These are phyloP conservation scores for Colletotrichum orchidophilum DNA, from an alignment of 2,329 filamentous ascomycete genomes.

Conservation along the genomic window DNA sequence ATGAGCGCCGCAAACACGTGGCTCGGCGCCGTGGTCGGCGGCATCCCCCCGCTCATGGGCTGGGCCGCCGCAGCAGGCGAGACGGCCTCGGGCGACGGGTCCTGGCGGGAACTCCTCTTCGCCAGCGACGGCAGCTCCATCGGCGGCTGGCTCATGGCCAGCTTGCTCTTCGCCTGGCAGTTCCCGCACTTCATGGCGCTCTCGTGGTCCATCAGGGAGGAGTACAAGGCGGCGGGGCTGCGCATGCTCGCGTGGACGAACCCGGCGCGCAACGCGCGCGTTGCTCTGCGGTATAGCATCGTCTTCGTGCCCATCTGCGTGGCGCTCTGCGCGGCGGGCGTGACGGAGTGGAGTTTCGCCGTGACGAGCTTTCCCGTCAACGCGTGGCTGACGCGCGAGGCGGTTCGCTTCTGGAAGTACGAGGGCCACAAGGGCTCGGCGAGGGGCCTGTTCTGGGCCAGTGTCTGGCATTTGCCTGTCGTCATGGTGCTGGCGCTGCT, in stretches of 20 bases:
- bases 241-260: constrained; percentile 88
- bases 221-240: constrained; percentile 79
- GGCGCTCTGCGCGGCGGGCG: constrained; percentile 78
- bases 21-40: constrained; percentile 92
- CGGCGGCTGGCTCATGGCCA: constrained; percentile 90
- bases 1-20: constrained; percentile 91
- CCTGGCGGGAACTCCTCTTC: constrained; percentile 81
- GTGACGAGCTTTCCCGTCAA: constrained; percentile 85
- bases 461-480: constrained; percentile 93
- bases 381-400: constrained; percentile 83
- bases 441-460: constrained; percentile 92
- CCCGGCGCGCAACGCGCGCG: constrained; percentile 83
- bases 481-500: constrained; percentile 89
- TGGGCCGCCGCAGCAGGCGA: constrained; percentile 96
- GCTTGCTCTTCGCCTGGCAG: constrained; percentile 92
- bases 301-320: constrained; percentile 88
- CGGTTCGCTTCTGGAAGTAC: constrained; percentile 81
- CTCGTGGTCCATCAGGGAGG: constrained; percentile 86
- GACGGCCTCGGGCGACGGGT: constrained; percentile 78
- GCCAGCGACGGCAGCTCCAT: constrained; percentile 67
- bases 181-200: constrained; percentile 98
- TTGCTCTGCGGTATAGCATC: constrained; percentile 87
- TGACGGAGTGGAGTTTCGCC: constrained; percentile 89
- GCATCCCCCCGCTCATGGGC: constrained; percentile 95
- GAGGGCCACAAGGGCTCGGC: constrained; percentile 84